A percentile compares a stretch with the other conserved stretches of the same genome.
Evolutionary conservation across 2,329 filamentous ascomycete genomes (phyloP).

Genomic region (Monilinia fructicola): DNA sequence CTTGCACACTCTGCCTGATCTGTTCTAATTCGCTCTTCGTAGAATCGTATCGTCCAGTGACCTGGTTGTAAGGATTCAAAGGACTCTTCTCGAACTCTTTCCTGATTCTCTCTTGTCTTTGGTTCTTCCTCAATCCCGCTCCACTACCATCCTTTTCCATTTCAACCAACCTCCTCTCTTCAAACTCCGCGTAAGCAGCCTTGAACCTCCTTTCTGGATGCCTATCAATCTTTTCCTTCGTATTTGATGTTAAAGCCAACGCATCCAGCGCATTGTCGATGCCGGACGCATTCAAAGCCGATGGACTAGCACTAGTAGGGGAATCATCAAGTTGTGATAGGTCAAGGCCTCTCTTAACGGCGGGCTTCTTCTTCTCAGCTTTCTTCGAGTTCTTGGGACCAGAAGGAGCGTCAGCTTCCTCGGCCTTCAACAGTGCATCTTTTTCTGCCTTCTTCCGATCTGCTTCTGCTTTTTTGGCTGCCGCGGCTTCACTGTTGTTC

Average conservation of each 20-base stretch:
- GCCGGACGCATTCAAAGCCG: conserved; percentile 74
- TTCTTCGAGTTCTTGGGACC: conserved; percentile 56
- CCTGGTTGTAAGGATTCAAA: conserved; percentile 95
- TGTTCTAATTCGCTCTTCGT: conserved; percentile 72
- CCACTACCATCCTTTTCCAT: conserved; percentile 77
- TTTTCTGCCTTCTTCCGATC: conserved; percentile 91
- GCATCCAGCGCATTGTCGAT: conserved; percentile 95
- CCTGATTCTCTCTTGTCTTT: conserved; percentile 77
- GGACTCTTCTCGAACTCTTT: conserved; percentile 95
- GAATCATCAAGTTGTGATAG: conserved; percentile 68
- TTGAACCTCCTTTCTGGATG: conserved; percentile 88
- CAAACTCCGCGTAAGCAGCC: conserved; percentile 79
- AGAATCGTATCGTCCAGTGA: conserved; percentile 72
- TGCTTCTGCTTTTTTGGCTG: conserved; percentile 76
- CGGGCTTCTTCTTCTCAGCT: conserved; percentile 67
- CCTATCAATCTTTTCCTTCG: conserved; percentile 73
- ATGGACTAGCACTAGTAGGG: conserved; percentile 43
- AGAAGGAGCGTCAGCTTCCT: conserved; percentile 66
- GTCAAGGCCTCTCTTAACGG: conserved; percentile 62
- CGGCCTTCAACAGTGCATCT: conserved; percentile 77
- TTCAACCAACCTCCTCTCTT: conserved; percentile 78
- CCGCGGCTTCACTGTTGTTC: conserved; percentile 70
- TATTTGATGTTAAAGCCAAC: conserved; percentile 61
- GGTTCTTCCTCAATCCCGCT: conserved; percentile 73
- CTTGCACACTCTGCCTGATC: conserved; percentile 64